Evolutionary conservation across 2,329 filamentous ascomycete species (phyloP).

Genomic region (Phyllosticta capitalensis): DNA sequence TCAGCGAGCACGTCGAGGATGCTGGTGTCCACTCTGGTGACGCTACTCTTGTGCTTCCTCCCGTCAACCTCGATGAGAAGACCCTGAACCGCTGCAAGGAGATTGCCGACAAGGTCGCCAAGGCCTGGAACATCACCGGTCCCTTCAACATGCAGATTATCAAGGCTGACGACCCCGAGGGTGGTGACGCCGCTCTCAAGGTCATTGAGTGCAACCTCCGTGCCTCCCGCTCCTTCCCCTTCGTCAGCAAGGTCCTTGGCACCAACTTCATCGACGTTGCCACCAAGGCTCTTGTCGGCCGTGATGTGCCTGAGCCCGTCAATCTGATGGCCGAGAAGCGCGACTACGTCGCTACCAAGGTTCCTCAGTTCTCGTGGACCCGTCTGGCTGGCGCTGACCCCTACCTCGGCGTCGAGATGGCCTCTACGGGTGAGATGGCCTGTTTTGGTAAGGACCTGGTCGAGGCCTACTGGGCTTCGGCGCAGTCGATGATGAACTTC

Average conservation of each 20-base stretch:
- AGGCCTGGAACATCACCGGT: constrained; percentile 93
- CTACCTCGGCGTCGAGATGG: constrained; percentile 97
- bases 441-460: constrained; percentile 95
- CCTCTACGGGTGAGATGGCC: constrained; percentile 93
- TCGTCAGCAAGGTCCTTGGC: constrained; percentile 93
- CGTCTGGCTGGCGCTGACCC: constrained; percentile 94
- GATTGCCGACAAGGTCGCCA: constrained; percentile 91
- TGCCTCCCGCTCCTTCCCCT: constrained; percentile 95
- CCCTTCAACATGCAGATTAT: constrained; percentile 99
- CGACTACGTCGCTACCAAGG: constrained; percentile 92
- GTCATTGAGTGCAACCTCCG: constrained; percentile 98
- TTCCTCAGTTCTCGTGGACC: constrained; percentile 98
- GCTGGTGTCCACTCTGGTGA: constrained; percentile 98
- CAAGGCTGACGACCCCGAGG: constrained; percentile 71
- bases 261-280: constrained; percentile 95
- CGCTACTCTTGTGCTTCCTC: constrained; percentile 86
- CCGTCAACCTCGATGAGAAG: constrained; percentile 63
- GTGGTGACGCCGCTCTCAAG: constrained; percentile 69
- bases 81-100: constrained; percentile 85
- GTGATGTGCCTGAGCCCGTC: constrained; percentile 70
- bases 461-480: constrained; percentile 94
- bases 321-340: constrained; percentile 86
- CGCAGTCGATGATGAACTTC: constrained; percentile 99
- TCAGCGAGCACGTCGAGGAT: constrained; percentile 93
- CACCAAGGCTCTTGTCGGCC: constrained; percentile 81